Percentiles rank a stretch among this genome's conserved stretches.
These are phyloP conservation scores for Jatropha curcas DNA, from an alignment of 345 rosid genomes.

Conservation along the genomic window DNA sequence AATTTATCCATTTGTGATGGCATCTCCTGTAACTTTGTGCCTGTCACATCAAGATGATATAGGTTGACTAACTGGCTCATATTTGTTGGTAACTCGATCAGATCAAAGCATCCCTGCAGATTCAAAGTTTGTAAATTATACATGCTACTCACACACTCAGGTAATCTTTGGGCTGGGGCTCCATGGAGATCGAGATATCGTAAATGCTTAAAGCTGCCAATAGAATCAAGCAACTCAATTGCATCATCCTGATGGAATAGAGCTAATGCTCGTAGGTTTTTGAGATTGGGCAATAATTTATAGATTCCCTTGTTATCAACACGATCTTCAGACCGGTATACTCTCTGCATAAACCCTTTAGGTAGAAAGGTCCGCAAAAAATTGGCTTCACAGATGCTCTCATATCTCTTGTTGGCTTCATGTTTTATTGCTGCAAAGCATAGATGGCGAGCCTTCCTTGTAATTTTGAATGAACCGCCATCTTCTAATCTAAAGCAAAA, in stretches of 20 bases:
- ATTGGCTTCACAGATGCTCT: background rate
- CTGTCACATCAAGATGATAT: conserved; percentile 1
- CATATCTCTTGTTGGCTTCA: background rate
- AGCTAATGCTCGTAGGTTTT: background rate
- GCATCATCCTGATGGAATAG: too few species aligned
- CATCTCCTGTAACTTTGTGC: background rate
- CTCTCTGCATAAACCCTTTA: background rate
- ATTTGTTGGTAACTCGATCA: background rate
- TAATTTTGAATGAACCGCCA: conserved; percentile 13
- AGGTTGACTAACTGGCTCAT: conserved; percentile 7
- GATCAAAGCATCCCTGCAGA: background rate
- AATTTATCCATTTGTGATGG: background rate
- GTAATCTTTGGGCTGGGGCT: background rate
- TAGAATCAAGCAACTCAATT: background rate
- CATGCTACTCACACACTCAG: background rate
- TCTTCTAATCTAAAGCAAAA: conserved; percentile 31
- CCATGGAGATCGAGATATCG: background rate
- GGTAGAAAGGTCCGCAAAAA: conserved; percentile 1
- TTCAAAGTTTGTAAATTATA: background rate
- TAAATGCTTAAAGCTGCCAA: background rate
- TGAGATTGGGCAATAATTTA: too few species aligned
- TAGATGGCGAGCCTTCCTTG: conserved; percentile 35
- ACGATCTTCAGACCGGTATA: background rate
- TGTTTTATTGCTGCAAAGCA: conserved; percentile 15
- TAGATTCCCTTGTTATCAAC: background rate